Evolutionary conservation across 208 protist genomes (phyloP), one percentile per base, ranked within the genome.

Genomic region (Wallacemonas sp.): DNA sequence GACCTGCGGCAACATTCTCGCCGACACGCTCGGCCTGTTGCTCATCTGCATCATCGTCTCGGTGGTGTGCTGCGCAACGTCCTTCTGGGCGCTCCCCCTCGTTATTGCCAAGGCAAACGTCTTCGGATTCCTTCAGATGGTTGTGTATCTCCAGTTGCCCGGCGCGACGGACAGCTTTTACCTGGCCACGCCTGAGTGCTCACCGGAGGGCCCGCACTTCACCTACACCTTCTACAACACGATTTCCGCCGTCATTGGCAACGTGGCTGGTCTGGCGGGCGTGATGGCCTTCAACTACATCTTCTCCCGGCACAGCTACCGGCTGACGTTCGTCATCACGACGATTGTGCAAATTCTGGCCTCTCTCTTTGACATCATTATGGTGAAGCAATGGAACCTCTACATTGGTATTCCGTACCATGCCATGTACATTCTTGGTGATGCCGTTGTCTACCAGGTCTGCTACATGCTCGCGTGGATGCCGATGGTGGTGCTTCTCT

Each of bases 371-470:
- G 87, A 94, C 62, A 68, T 94, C 39, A 78, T 89, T 58, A 82
- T 94, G 28, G 79, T 91, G 33, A 63, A 86, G 73, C 83, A 84
- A 15, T 92, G 86, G 82, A 92, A 92, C 72, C 5, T 68, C 33
- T 47, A 75, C 34, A 63, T 79, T 33, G 66, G 75, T 36, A 79
- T 90, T 38, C 82, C 77, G 9, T 84, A 93, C 60, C 63, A 82
- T 38, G 72, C 73, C 63, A 82, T 89, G 66, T 95, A 87, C 77
- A 68, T 94, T 26, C 63, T 82, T 26, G 83, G 87, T 47, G 77
- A 91, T 51, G 59, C 70, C 12, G 72, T 94, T 27, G 70, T 96
- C 1, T 69, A 79, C 22, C 63, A 94, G 60, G 67, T 91, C 26
- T 72, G 55, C 30, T 84, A 80, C 49, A 84, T 85, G 79, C 64